Evolutionary conservation across 768 basidiomycete genomes (phyloP), one percentile per base, ranked within the genome.

Genomic region (Coprinopsis marcescibilis): DNA sequence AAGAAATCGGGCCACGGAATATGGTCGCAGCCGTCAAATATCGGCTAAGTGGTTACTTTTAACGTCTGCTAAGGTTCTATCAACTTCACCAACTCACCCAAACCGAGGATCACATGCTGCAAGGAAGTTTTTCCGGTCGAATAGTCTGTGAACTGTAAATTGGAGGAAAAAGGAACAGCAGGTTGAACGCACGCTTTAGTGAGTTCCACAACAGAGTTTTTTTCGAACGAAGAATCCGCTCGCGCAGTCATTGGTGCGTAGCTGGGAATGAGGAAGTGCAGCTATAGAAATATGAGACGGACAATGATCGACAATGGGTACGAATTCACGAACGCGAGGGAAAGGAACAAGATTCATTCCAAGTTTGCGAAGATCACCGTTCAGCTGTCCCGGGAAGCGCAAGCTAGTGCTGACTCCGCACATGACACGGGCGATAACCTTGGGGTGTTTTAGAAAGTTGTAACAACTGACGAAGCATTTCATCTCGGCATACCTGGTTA

Each of bases 211-310:
- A 88, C 71, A 4, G 78, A 78, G 35, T 73, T 64, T 20, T 73
- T 72, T 53, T 83, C 73, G 66, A 77, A 93, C 2, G 76, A 66
- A 39, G 69, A 70, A 0, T 81, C 71, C 45, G 78, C 79, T 2
- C 79, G 72, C 54, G 90, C 78, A 52, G 77, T 81, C 55, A 98
- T 81, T 0, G 96, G 96, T 0, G 91, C 92, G 62, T 92, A 96
- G 54, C 90, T 93, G 40, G 91, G 90, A 72, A 91, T 88, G 56
- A 99, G 78, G 79, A 97, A 99, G 63, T 99, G 95, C 43, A 98
- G 77, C 84, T 95, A 63, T 58, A 37, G 13, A 7, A 23, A 23
- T 39, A n/a, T 24, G 19, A 48, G 25, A 12, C 17, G 11, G 29
- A 12, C 3, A 13, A 29, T 24, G 39, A 17, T 27, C 13, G 23